Evolutionary conservation across 2,329 filamentous ascomycete species (phyloP).

Genomic region (Talaromyces sp.): DNA sequence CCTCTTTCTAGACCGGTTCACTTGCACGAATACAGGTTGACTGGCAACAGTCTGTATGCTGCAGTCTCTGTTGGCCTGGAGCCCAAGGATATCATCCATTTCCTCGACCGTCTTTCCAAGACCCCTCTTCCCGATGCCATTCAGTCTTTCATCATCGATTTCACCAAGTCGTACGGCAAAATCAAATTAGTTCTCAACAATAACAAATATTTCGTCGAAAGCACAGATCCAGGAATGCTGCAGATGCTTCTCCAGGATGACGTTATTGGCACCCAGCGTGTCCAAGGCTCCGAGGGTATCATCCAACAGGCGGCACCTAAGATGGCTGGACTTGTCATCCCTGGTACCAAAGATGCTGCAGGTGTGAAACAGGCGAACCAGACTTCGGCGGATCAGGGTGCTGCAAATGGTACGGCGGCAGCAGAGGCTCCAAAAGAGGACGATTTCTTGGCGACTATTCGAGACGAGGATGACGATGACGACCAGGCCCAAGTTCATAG

Average conservation of each 20-base stretch:
- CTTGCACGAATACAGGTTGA: conserved; percentile 90
- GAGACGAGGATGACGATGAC: conserved; percentile 73
- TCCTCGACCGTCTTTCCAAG: conserved; percentile 83
- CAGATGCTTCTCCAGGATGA: conserved; percentile 81
- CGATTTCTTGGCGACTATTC: conserved; percentile 64
- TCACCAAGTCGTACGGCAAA: conserved; percentile 88
- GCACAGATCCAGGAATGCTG: conserved; percentile 77
- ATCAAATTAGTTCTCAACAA: conserved; percentile 93
- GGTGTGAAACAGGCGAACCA: conserved; percentile 69
- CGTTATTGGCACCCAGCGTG: conserved; percentile 71
- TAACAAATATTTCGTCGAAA: conserved; percentile 92
- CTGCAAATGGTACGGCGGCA: conserved; percentile 28
- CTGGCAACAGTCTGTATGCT: conserved; percentile 87
- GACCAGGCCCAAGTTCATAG: conserved; percentile 86
- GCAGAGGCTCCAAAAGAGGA: conserved; percentile 50
- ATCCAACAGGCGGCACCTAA: conserved; percentile 79
- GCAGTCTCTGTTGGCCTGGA: conserved; percentile 92
- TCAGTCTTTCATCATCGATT: conserved; percentile 71
- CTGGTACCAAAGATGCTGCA: conserved; percentile 88
- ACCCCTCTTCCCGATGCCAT: conserved; percentile 79
- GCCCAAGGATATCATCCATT: conserved; percentile 82
- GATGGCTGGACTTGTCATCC: conserved; percentile 82
- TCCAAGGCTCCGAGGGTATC: conserved; percentile 68
- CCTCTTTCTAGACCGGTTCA: conserved; percentile 84
- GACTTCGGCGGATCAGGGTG: conserved; percentile 23